Percentiles rank a stretch among this genome's conserved stretches.
Evolutionary conservation across 345 rosid species (phyloP).

Genomic region (Cardamine resedifolia): DNA sequence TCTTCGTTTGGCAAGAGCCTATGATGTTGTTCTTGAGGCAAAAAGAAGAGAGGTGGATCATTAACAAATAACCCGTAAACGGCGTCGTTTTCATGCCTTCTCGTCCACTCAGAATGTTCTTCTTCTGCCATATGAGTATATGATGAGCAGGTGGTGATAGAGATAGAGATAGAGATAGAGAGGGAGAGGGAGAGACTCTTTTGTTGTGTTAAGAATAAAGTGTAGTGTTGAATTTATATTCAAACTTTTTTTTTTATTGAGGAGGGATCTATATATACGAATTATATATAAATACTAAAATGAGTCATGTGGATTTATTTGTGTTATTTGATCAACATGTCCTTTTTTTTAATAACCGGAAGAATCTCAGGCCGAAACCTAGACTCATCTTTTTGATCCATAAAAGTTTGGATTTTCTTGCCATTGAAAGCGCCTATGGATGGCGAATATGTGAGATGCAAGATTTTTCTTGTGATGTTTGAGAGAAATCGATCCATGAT

Average conservation of each 20-base stretch:
- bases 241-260: neutral
- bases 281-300: neutral
- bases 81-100: conserved; percentile 35
- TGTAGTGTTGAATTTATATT: conserved; percentile 13
- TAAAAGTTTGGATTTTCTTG: too few relatives aligned
- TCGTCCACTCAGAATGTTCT: conserved; percentile 31
- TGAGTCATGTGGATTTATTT: neutral
- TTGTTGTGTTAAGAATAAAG: conserved; percentile 5
- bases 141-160: neutral
- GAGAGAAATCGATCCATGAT: too few relatives aligned
- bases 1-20: conserved; percentile 31
- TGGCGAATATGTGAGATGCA: neutral
- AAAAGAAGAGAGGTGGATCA: conserved; percentile 49
- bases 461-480: too few relatives aligned
- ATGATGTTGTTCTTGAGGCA: conserved; percentile 33
- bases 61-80: conserved; percentile 53
- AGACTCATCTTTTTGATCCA: too few relatives aligned
- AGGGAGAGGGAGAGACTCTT: conserved; percentile 13
- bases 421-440: neutral
- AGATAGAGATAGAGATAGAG: neutral
- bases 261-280: neutral
- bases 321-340: neutral
- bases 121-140: conserved; percentile 36
- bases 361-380: neutral
- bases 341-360: neutral